Evolutionary conservation across 192 early-diverging fungal species (phyloP).

Genomic region (Rhizoclosmatium globosum): DNA sequence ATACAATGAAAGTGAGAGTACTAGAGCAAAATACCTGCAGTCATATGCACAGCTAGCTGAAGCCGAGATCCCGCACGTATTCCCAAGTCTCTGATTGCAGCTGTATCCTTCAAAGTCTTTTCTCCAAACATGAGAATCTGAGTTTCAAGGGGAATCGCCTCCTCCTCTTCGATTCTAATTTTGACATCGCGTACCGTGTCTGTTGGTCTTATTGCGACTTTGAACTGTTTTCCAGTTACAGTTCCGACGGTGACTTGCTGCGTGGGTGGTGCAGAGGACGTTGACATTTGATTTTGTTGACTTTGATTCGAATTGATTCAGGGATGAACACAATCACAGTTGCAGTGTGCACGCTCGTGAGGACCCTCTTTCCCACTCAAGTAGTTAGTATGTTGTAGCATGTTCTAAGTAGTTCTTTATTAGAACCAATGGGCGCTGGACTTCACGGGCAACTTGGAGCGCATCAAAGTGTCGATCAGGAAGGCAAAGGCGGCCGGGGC

Average conservation of each 20-base stretch:
- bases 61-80: constrained; percentile 50
- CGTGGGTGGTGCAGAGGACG: background rate
- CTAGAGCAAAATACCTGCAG: constrained; percentile 43
- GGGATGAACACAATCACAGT: too few species aligned
- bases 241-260: constrained; percentile 47
- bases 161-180: constrained; percentile 46
- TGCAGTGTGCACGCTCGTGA: too few species aligned
- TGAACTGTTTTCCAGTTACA: constrained; percentile 55
- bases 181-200: constrained; percentile 58
- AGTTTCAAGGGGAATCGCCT: constrained; percentile 50
- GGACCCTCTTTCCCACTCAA: too few species aligned
- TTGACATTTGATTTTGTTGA: too few species aligned
- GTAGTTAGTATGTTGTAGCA: too few species aligned
- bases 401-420: too few species aligned
- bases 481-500: constrained; percentile 85
- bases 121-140: constrained; percentile 61
- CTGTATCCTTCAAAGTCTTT: constrained; percentile 46
- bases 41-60: constrained; percentile 60
- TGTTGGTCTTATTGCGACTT: constrained; percentile 35
- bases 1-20: too few species aligned
- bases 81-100: constrained; percentile 43
- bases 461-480: constrained; percentile 86
- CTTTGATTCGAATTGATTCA: too few species aligned
- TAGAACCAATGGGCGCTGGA: constrained; percentile 91
- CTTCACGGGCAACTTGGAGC: constrained; percentile 90